phyloP scores from a whole-genome alignment of 495 filamentous ascomycete species.

The Xylaria flabelliformis region DNA sequence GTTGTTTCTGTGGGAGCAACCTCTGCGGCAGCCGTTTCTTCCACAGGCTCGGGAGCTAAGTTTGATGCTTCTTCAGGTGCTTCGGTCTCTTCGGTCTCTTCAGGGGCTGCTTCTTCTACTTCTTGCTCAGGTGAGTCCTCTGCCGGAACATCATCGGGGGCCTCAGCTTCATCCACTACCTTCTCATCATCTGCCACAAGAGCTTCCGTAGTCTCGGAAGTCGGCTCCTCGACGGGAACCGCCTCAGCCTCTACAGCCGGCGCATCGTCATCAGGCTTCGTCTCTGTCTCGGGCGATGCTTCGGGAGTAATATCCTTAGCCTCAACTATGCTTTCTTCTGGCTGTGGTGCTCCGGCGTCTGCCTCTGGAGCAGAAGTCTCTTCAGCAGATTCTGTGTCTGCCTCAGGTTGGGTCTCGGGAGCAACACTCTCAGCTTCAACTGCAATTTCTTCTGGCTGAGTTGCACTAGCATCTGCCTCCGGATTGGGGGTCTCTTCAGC shows the following conservation, averaged over 20 bases:
- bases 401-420: not conserved
- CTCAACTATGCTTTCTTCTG: not conserved
- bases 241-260: conserved; percentile 9
- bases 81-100: not conserved
- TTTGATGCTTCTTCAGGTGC: not conserved
- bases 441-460: not conserved
- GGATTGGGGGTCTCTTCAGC: not conserved
- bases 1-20: conserved; percentile 12
- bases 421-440: not conserved
- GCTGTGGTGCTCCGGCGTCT: not conserved
- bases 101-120: not conserved
- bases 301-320: not conserved
- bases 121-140: conserved; percentile 5
- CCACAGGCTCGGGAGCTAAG: conserved; percentile 10
- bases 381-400: not conserved
- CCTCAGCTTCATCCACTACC: not conserved
- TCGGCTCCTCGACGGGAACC: conserved; percentile 3
- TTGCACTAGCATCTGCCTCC: not conserved
- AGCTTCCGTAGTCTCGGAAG: conserved; percentile 16
- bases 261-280: not conserved
- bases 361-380: not conserved
- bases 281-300: not conserved
- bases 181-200: not conserved
- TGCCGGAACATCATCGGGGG: not conserved
- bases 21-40: conserved; percentile 12